Evolutionary conservation across 23 red algal species (phyloP), one percentile per base, ranked within the genome.

Genomic region (Agarophyton chilense): DNA sequence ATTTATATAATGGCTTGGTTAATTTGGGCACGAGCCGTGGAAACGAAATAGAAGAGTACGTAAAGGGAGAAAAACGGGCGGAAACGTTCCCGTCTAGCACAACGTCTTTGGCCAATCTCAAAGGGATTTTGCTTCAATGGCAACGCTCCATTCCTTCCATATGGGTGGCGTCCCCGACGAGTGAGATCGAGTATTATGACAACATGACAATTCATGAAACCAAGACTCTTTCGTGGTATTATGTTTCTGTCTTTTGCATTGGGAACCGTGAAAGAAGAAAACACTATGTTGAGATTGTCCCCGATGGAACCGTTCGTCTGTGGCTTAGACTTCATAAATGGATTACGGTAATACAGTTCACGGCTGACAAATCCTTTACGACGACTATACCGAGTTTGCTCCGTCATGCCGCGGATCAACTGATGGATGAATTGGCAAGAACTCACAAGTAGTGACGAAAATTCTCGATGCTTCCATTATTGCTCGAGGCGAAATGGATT

Each of bases 291-390:
- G 68, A 74, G 21, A 25, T 29, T 1, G 68, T 39, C 5, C 8
- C 41, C 26, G 68, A 74, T 43, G 43, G 21, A 29, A 74, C 68
- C 16, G 68, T 74, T 45, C 68, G 68, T 29, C 24, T 74, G 33
- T 74, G 68, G 68, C 36, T 74, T 49, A 43, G 43, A 49, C 38
- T 9, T 12, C 38, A 38, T 29, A 39, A 74, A 6, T 74, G 68
- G 68, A 14, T 43, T 39, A 74, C 68, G 47, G 33, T 26, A 43
- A 49, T 49, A 74, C 68, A 74, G 68, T 43, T 74, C 32, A 49
- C 38, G 12, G 41, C 43, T 7, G 24, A 74, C 68, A 49, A 74
- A 38, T 46, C 43, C 8, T 74, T 49, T 28, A 26, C 68, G 41
- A 12, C 41, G 43, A 47, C 10, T 28, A 12, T 49, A 39, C 68